A percentile compares a stretch with the other conserved stretches of the same genome.
phyloP scores from a whole-genome alignment of 2,329 filamentous ascomycete genomes.

The Alternaria postmessia region DNA sequence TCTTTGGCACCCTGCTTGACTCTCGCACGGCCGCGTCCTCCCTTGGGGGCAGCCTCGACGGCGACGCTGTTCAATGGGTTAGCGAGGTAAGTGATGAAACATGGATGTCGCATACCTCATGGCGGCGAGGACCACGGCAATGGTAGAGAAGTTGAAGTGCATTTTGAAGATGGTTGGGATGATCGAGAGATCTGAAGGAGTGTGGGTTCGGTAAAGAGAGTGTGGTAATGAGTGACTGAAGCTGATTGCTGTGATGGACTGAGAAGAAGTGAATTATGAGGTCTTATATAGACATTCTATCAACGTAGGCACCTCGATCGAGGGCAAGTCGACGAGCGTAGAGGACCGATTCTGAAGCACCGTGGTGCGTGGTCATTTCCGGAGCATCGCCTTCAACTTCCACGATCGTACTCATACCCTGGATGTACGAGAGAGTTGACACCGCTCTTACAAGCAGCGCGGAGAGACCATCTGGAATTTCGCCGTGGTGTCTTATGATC shows the following conservation, averaged over 20 bases:
- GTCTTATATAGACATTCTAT: too few species aligned
- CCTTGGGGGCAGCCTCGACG: background rate
- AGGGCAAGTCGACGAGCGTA: background rate
- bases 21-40: background rate
- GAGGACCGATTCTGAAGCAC: background rate
- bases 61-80: background rate
- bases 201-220: background rate
- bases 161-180: background rate
- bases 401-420: background rate
- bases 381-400: background rate
- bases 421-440: background rate
- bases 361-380: background rate
- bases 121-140: background rate
- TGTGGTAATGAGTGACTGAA: too few species aligned
- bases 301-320: too few species aligned
- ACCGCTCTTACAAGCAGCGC: background rate
- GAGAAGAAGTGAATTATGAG: too few species aligned
- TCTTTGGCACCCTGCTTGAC: background rate
- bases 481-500: background rate
- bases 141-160: background rate
- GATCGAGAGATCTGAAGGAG: background rate
- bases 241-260: too few species aligned
- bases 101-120: background rate
- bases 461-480: background rate
- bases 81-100: background rate